phyloP scores from a whole-genome alignment of 1,284 basidiomycete genomes.

The Schizophyllum amplum region DNA sequence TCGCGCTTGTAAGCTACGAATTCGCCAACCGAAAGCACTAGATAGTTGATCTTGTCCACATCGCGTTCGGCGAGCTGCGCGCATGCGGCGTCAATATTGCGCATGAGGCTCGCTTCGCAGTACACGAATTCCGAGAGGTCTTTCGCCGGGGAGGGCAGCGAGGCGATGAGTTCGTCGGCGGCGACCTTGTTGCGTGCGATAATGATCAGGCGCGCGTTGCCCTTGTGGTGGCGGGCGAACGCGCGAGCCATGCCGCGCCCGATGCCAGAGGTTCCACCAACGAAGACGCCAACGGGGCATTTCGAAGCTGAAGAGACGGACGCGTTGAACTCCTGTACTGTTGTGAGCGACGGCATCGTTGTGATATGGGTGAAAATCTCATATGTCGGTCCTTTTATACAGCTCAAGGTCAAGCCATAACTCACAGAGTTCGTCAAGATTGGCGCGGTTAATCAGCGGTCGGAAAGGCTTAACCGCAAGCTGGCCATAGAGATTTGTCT shows the following conservation, averaged over 20 bases:
- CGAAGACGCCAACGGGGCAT: slow-evolving; percentile 25
- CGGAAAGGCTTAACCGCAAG: too few relatives aligned
- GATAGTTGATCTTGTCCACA: slow-evolving; percentile 5
- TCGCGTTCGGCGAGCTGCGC: background rate
- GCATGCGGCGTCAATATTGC: slow-evolving; percentile 10
- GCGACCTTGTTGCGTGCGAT: slow-evolving; percentile 26
- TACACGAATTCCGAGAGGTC: slow-evolving; percentile 5
- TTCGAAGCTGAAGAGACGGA: background rate
- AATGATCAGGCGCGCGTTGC: slow-evolving; percentile 25
- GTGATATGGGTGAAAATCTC: background rate
- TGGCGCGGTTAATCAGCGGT: too few relatives aligned
- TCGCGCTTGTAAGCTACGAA: background rate
- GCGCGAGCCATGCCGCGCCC: slow-evolving; percentile 24
- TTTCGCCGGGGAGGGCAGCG: slow-evolving; percentile 1
- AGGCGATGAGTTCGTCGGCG: slow-evolving; percentile 26
- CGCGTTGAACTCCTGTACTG: slow-evolving; percentile 3
- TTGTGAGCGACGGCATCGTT: background rate
- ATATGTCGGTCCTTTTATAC: too few relatives aligned
- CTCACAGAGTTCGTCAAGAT: too few relatives aligned
- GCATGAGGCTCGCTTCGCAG: slow-evolving; percentile 11
- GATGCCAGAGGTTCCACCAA: slow-evolving; percentile 31
- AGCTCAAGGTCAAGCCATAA: too few relatives aligned
- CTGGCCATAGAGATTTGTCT: too few relatives aligned
- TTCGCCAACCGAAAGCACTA: slow-evolving; percentile 2
- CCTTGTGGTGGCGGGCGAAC: slow-evolving; percentile 22